These are phyloP conservation scores for Myxozyma mucilagina DNA, from an alignment of 805 yeast genomes.

Conservation along the genomic window DNA sequence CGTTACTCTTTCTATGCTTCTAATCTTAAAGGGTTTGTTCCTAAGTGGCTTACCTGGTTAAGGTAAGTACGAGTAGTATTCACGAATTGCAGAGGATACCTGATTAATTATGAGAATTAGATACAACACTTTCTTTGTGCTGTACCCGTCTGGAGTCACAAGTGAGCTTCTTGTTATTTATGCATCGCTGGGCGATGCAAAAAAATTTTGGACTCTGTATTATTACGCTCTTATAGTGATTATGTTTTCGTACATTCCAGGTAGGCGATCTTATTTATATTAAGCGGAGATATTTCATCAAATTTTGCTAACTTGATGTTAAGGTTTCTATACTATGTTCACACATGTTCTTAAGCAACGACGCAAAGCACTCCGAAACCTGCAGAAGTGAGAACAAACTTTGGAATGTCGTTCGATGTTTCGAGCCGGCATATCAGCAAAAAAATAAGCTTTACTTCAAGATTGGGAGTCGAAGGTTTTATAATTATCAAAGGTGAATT, in stretches of 20 bases:
- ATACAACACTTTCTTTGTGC: conserved; percentile 75
- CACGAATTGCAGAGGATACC: background rate
- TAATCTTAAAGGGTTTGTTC: conserved; percentile 58
- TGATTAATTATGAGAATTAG: background rate
- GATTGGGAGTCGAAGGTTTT: too few species aligned
- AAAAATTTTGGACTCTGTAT: conserved; percentile 47
- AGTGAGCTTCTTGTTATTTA: conserved; percentile 74
- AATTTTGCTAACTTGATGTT: background rate
- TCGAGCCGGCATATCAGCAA: too few species aligned
- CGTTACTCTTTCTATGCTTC: conserved; percentile 87
- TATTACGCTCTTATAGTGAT: conserved; percentile 56
- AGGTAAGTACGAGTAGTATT: conserved; percentile 43
- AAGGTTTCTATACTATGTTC: conserved; percentile 67
- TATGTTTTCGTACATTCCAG: conserved; percentile 76
- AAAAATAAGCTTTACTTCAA: too few species aligned
- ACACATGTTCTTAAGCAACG: conserved; percentile 89
- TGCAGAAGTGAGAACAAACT: too few species aligned
- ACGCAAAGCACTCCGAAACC: conserved; percentile 53
- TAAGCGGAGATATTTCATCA: background rate
- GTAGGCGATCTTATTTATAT: conserved; percentile 39
- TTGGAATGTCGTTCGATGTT: too few species aligned
- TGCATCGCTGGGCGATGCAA: conserved; percentile 71
- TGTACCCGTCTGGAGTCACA: conserved; percentile 92
- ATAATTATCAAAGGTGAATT: too few species aligned
- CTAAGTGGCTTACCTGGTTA: conserved; percentile 61